Evolutionary conservation across 441 rosid genomes (phyloP).

Genomic region (Melastoma candidum): DNA sequence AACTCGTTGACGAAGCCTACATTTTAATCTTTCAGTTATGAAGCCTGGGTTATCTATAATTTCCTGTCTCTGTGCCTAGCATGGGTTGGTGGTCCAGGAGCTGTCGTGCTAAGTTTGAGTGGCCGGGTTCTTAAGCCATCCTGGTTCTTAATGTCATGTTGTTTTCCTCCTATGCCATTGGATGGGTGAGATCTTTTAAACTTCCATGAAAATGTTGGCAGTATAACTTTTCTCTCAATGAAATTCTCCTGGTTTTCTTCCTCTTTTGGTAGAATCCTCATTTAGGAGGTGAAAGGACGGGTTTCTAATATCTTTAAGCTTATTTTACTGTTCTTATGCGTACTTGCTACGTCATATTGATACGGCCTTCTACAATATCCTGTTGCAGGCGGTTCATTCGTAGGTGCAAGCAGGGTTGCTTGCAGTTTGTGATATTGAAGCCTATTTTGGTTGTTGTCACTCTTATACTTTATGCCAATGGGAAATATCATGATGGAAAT

Average conservation of each 20-base stretch:
- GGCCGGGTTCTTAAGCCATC: conserved; percentile 82
- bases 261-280: too few species aligned
- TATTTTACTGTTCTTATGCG: too few species aligned
- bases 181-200: conserved; percentile 59
- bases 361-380: neutral
- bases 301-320: too few species aligned
- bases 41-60: conserved; percentile 98
- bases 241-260: too few species aligned
- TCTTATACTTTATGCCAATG: conserved; percentile 79
- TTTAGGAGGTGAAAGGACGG: too few species aligned
- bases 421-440: conserved; percentile 95
- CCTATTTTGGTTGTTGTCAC: conserved; percentile 80
- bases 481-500: conserved; percentile 92
- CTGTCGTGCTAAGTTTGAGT: conserved; percentile 82
- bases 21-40: conserved; percentile 55
- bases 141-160: conserved; percentile 77
- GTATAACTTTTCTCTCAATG: too few species aligned
- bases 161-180: conserved; percentile 70
- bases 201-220: too few species aligned
- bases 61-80: conserved; percentile 84
- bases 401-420: conserved; percentile 95
- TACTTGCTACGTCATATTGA: neutral
- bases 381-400: conserved; percentile 79
- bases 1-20: neutral
- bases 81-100: conserved; percentile 99